Evolutionary conservation across 352 stramenopile species (phyloP), one percentile per base, ranked within the genome.

Genomic region (Phytophthora idaei): DNA sequence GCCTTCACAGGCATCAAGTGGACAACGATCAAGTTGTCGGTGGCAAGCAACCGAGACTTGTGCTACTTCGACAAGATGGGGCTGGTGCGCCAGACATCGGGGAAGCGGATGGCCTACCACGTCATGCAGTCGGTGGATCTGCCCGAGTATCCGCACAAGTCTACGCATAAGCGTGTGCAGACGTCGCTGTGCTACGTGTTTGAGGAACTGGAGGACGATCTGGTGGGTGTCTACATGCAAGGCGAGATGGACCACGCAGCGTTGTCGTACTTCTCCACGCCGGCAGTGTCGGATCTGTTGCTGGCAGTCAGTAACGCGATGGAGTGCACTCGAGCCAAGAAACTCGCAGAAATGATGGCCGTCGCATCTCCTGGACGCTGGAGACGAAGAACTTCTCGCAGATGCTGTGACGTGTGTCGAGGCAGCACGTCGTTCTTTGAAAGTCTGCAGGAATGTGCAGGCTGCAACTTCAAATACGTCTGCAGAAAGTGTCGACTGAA

Each of bases 31-130:
- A 77, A 76, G 15, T 29, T 70, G 17, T 67, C 77, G 9, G 62
- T 87, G 1, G 56, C 65, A 3, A 63, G 58, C 57, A 75, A 87
- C 52, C 78, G 76, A 9, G 78, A 84, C 28, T 56, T 83, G 32
- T 79, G 77, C 46, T 81, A 77, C 57, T 84, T 81, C 34, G 78
- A 87, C 61, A 81, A 81, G 46, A 73, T 77, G 63, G 76, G 76
- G 7, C 54, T 78, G 11, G 68, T 82, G 2, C 55, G 66, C 0
- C 73, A 82, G 12, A 66, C 70, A 2, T 54, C 69, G 0, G 73
- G 73, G 2, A 73, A 74, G 11, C 67, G 76, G 1, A 74, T 84
- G 62, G 78, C 62, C 0, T 87, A 81, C 44, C 73, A 82, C 15
- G 42, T 78, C 42, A 64, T 86, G 67, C 74, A 84, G 46, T 87